phyloP scores from a whole-genome alignment of 495 filamentous ascomycete genomes.

The Elasticomyces elasticus region DNA sequence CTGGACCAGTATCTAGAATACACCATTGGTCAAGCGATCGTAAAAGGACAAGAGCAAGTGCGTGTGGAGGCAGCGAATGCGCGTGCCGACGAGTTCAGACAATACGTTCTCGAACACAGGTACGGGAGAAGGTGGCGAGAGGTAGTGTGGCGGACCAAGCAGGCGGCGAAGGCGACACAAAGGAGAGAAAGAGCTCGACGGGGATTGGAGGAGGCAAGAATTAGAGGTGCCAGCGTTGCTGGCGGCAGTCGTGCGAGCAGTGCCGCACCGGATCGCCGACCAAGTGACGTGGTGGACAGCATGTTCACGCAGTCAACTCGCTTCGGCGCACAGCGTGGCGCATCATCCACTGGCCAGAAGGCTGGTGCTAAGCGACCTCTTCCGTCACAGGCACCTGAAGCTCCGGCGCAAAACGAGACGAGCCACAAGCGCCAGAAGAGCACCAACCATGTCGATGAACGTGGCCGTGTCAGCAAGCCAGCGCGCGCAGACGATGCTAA shows the following conservation, averaged over 20 bases:
- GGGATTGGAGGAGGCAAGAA: constrained; percentile 12
- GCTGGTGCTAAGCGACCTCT: constrained; percentile 8
- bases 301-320: neutral
- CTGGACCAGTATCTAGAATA: constrained; percentile 23
- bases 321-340: neutral
- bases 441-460: constrained; percentile 15
- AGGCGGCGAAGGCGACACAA: constrained; percentile 12
- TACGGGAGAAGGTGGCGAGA: constrained; percentile 23
- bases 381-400: constrained; percentile 8
- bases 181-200: constrained; percentile 10
- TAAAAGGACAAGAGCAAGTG: constrained; percentile 5
- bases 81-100: constrained; percentile 18
- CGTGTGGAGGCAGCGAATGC: constrained; percentile 4
- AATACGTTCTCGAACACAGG: neutral
- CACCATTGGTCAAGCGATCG: constrained; percentile 10
- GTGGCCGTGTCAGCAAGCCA: constrained; percentile 14
- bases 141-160: constrained; percentile 10
- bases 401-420: neutral
- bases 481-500: neutral
- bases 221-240: neutral
- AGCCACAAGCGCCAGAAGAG: constrained; percentile 18
- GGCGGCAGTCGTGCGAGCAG: neutral
- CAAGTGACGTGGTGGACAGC: neutral
- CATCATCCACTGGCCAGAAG: neutral
- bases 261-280: neutral